Conservation (phyloP, 2,329 filamentous ascomycete species). For the Xylariaceae sp. region DNA sequence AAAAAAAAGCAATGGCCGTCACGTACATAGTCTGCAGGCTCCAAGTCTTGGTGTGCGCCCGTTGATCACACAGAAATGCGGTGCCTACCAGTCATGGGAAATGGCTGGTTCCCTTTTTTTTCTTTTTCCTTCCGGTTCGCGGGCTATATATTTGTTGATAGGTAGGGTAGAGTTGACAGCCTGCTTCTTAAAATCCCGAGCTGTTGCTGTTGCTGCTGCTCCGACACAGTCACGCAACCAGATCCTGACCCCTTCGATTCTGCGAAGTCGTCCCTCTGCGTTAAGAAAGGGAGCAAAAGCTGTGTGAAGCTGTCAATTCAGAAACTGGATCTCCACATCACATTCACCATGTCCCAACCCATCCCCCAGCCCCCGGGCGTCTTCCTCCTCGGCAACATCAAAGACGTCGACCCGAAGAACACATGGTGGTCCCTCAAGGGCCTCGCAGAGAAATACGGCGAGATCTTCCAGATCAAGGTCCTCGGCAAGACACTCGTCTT, state of each 20-base stretch:
- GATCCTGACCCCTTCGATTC: neutral
- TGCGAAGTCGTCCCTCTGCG: neutral
- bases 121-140: neutral
- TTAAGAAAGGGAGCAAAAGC: neutral
- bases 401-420: slow-evolving; percentile 44
- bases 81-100: no score
- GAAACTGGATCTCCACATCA: neutral
- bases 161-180: slow-evolving; percentile 4
- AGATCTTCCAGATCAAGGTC: slow-evolving; percentile 42
- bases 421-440: slow-evolving; percentile 46
- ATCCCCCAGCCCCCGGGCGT: slow-evolving; percentile 48
- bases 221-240: neutral
- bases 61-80: neutral
- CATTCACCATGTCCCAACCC: slow-evolving; percentile 36
- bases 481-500: slow-evolving; percentile 39
- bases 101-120: no score
- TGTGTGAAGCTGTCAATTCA: neutral
- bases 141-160: neutral
- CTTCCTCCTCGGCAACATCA: slow-evolving; percentile 48
- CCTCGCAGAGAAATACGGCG: slow-evolving; percentile 44
- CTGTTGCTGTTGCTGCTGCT: neutral
- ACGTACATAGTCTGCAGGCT: neutral
- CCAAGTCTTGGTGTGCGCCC: neutral
- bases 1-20: neutral
- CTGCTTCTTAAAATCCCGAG: no score